phyloP scores from a whole-genome alignment of 306 rosid genomes.

The Bauhinia variegata region DNA sequence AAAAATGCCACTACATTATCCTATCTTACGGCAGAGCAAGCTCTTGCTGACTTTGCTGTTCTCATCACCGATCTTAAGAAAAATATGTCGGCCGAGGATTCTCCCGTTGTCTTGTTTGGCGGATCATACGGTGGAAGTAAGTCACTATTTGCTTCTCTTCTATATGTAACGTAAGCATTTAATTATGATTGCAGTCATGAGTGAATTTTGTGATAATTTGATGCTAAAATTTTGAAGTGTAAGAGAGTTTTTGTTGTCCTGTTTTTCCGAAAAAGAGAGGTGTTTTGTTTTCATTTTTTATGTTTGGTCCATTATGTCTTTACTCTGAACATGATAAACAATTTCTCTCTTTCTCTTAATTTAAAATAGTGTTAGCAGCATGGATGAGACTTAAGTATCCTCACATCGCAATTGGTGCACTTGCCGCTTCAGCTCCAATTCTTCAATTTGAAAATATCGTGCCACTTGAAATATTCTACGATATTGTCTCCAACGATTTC shows the following conservation, averaged over 20 bases:
- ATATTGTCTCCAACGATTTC: slow-evolving; percentile 74
- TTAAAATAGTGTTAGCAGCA: slow-evolving; percentile 74
- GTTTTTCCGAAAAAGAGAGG: background rate
- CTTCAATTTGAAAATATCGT: slow-evolving; percentile 87
- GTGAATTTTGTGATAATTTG: background rate
- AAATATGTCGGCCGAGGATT: slow-evolving; percentile 55
- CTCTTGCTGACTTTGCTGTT: slow-evolving; percentile 76
- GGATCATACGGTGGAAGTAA: slow-evolving; percentile 96
- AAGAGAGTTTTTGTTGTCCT: background rate
- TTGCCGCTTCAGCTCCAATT: slow-evolving; percentile 90
- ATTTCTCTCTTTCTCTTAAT: background rate
- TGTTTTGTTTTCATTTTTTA: background rate
- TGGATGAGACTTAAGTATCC: slow-evolving; percentile 99
- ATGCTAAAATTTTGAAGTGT: background rate
- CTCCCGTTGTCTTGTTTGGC: slow-evolving; percentile 85
- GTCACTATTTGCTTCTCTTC: slow-evolving; percentile 17
- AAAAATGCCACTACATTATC: slow-evolving; percentile 68
- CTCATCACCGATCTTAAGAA: slow-evolving; percentile 62
- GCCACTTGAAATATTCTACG: slow-evolving; percentile 71
- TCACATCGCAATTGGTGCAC: slow-evolving; percentile 81
- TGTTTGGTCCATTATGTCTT: slow-evolving; percentile 9
- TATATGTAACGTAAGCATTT: background rate
- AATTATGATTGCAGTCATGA: background rate
- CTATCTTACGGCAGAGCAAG: slow-evolving; percentile 74
- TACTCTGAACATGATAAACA: background rate